phyloP scores from a whole-genome alignment of 768 basidiomycete genomes.

The Lactifluus echinatus region DNA sequence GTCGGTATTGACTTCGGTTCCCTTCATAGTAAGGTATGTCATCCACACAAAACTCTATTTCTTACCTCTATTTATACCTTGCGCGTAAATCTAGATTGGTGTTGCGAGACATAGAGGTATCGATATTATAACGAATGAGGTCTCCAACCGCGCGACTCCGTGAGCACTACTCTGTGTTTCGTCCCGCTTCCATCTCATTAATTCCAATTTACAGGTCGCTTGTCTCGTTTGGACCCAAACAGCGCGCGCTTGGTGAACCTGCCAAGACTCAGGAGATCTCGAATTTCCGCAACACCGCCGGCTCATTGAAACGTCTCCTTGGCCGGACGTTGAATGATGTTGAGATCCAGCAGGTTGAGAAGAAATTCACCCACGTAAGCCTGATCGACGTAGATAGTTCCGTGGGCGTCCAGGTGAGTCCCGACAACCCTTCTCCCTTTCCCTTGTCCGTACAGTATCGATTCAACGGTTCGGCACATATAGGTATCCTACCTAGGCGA shows the following conservation, averaged over 20 bases:
- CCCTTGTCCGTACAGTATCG: slow-evolving; percentile 5
- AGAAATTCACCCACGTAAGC: slow-evolving; percentile 82
- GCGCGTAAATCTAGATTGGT: slow-evolving; percentile 57
- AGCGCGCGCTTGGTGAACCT: slow-evolving; percentile 85
- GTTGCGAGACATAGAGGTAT: slow-evolving; percentile 93
- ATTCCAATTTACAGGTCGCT: slow-evolving; percentile 54
- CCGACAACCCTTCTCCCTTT: not conserved
- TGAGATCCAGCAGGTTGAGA: slow-evolving; percentile 77
- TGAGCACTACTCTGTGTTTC: slow-evolving; percentile 34
- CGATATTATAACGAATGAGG: slow-evolving; percentile 98
- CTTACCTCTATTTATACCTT: not conserved
- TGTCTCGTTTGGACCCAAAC: slow-evolving; percentile 87
- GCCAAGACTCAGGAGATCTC: slow-evolving; percentile 98
- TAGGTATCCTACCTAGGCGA: slow-evolving; percentile 90
- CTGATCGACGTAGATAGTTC: slow-evolving; percentile 78
- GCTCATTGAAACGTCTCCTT: slow-evolving; percentile 83
- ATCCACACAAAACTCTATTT: not conserved
- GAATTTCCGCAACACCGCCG: slow-evolving; percentile 97
- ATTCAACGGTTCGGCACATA: slow-evolving; percentile 13
- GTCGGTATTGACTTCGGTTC: slow-evolving; percentile 94
- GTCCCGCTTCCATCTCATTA: not conserved
- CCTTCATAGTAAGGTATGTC: slow-evolving; percentile 72
- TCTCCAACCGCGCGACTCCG: slow-evolving; percentile 96
- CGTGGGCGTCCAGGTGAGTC: slow-evolving; percentile 76
- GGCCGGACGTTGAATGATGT: slow-evolving; percentile 74